A percentile compares a stretch with the other conserved stretches of the same genome.
phyloP scores from a whole-genome alignment of 108 stramenopile species.

The Fragilariopsis cylindrus region DNA sequence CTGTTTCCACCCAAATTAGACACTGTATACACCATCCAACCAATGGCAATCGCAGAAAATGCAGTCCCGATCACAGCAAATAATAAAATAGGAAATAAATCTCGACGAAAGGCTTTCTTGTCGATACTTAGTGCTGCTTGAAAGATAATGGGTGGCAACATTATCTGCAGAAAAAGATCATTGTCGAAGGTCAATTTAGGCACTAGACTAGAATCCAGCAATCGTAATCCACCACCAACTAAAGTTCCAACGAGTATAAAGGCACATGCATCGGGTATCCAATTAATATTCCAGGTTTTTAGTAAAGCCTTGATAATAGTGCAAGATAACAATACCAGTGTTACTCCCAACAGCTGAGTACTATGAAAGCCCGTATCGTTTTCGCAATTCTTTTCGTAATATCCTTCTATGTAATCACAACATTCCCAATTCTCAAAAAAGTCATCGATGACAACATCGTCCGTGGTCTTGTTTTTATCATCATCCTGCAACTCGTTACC shows the following conservation, averaged over 20 bases:
- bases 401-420: constrained; percentile 54
- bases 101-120: constrained; percentile 74
- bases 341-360: constrained; percentile 65
- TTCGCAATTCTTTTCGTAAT: constrained; percentile 57
- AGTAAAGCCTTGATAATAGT: constrained; percentile 65
- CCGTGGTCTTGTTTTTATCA: constrained; percentile 17
- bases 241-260: constrained; percentile 75
- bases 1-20: constrained; percentile 31
- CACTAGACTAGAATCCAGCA: constrained; percentile 34
- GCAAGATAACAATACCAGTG: constrained; percentile 71
- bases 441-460: constrained; percentile 63
- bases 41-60: constrained; percentile 67
- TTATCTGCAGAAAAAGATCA: constrained; percentile 79
- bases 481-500: neutral
- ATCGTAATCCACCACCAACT: constrained; percentile 38
- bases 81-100: constrained; percentile 70
- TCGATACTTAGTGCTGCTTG: constrained; percentile 76
- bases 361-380: constrained; percentile 39
- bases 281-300: constrained; percentile 49
- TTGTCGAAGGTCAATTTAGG: constrained; percentile 70
- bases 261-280: constrained; percentile 82
- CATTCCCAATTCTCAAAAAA: constrained; percentile 73
- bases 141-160: constrained; percentile 89
- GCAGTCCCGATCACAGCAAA: constrained; percentile 82
- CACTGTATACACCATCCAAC: constrained; percentile 58